These are phyloP conservation scores for Linnemannia zychae DNA, from an alignment of 192 early-diverging fungal genomes.

Conservation along the genomic window DNA sequence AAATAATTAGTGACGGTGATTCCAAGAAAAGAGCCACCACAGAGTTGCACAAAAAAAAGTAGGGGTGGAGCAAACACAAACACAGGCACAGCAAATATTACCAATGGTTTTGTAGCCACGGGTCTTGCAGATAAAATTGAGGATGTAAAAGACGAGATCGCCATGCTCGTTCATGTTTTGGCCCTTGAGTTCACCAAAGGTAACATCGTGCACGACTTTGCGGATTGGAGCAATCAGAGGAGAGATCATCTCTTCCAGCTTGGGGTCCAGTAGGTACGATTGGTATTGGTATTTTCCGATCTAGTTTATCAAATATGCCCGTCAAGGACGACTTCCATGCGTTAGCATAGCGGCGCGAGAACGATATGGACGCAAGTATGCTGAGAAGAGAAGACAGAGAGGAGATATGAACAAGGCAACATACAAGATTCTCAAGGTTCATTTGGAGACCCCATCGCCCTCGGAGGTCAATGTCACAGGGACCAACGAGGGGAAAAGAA, in stretches of 20 bases:
- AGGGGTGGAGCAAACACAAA: not conserved
- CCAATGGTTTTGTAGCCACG: constrained; percentile 92
- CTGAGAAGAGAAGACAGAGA: not conserved
- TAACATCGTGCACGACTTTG: constrained; percentile 31
- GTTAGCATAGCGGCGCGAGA: not conserved
- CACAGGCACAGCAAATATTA: constrained; percentile 29
- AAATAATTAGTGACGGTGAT: not conserved
- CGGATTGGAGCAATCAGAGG: constrained; percentile 72
- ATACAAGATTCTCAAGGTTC: constrained; percentile 18
- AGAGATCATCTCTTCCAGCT: constrained; percentile 74
- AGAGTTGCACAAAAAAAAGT: not conserved
- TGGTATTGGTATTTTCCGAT: constrained; percentile 80
- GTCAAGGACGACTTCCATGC: not conserved
- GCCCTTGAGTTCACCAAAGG: constrained; percentile 33
- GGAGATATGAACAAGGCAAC: not conserved
- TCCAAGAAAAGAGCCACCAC: not conserved
- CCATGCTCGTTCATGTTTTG: constrained; percentile 35
- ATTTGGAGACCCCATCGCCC: constrained; percentile 20
- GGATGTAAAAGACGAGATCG: constrained; percentile 57
- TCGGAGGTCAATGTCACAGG: constrained; percentile 17
- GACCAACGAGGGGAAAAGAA: constrained; percentile 21
- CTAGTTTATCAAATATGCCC: constrained; percentile 47
- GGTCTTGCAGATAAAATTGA: constrained; percentile 88
- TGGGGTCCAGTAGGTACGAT: constrained; percentile 82
- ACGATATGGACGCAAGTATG: not conserved